These are phyloP conservation scores for Phellopilus nigrolimitatus DNA, from an alignment of 1,284 basidiomycete species.

Conservation along the genomic window DNA sequence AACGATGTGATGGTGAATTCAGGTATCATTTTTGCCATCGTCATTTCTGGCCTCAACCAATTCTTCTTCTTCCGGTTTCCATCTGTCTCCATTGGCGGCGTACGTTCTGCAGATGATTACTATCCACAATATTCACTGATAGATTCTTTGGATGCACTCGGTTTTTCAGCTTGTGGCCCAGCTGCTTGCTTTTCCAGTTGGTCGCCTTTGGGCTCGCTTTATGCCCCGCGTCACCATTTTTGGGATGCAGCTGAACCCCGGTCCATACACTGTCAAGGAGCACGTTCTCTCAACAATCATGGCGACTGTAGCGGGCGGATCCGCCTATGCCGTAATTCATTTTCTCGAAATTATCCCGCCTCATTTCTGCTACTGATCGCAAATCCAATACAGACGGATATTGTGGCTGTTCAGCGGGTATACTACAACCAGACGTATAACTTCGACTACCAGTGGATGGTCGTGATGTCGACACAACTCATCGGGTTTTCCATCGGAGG, in stretches of 20 bases:
- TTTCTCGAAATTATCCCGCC: no score
- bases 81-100: constrained; percentile 37
- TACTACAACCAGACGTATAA: constrained; percentile 62
- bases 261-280: constrained; percentile 70
- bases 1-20: no score
- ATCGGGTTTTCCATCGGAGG: constrained; percentile 88
- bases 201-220: constrained; percentile 51
- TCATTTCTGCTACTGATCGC: constrained; percentile 31
- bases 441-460: constrained; percentile 71
- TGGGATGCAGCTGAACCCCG: constrained; percentile 59
- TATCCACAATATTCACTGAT: neutral
- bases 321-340: no score
- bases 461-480: constrained; percentile 82
- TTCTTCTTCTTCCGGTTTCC: constrained; percentile 68
- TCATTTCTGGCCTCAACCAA: constrained; percentile 55
- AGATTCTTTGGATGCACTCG: no score
- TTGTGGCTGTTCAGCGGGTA: constrained; percentile 69
- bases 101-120: constrained; percentile 12
- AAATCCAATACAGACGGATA: constrained; percentile 55
- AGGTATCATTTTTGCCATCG: constrained; percentile 48
- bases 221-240: constrained; percentile 56
- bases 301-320: constrained; percentile 60
- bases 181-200: constrained; percentile 60
- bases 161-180: constrained; percentile 53
- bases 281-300: constrained; percentile 70